phyloP scores from a whole-genome alignment of 805 yeast species.

The Monosporozyma yasuniensis region DNA sequence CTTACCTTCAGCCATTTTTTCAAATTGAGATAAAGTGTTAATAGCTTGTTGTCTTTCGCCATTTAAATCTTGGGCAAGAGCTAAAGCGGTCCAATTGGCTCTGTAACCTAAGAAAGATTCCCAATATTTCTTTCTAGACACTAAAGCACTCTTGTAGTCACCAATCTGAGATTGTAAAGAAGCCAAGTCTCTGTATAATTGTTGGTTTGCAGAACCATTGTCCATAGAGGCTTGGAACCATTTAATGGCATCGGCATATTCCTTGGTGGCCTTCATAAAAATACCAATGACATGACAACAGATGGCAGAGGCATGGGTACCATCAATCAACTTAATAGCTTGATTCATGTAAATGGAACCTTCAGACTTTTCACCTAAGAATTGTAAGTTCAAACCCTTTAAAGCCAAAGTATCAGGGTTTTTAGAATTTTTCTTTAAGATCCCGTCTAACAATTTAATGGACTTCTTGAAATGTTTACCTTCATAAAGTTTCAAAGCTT shows the following conservation, averaged over 20 bases:
- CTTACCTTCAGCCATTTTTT: constrained; percentile 61
- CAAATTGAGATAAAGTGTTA: constrained; percentile 64
- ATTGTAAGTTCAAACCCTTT: constrained; percentile 64
- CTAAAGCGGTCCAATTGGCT: constrained; percentile 84
- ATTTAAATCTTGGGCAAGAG: constrained; percentile 74
- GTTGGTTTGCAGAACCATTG: constrained; percentile 69
- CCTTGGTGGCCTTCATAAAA: constrained; percentile 59
- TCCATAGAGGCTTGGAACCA: constrained; percentile 69
- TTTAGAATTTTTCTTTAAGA: constrained; percentile 63
- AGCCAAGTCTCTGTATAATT: constrained; percentile 74
- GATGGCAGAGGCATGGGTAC: constrained; percentile 44
- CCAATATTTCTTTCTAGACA: constrained; percentile 58
- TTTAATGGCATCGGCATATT: constrained; percentile 68
- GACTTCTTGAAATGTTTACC: constrained; percentile 81
- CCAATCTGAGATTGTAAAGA: constrained; percentile 72
- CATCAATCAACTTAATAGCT: constrained; percentile 51
- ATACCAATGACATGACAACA: constrained; percentile 83
- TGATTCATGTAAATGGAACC: constrained; percentile 52
- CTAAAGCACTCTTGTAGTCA: constrained; percentile 54
- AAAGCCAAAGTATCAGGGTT: constrained; percentile 78
- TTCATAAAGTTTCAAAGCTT: constrained; percentile 78
- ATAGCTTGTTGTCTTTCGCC: constrained; percentile 61
- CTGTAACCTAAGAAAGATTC: constrained; percentile 72
- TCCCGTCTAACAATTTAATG: constrained; percentile 61
- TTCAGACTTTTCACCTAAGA: constrained; percentile 50